Evolutionary conservation across 305 asterid genomes (phyloP).

Genomic region (Fraxinus ornus): DNA sequence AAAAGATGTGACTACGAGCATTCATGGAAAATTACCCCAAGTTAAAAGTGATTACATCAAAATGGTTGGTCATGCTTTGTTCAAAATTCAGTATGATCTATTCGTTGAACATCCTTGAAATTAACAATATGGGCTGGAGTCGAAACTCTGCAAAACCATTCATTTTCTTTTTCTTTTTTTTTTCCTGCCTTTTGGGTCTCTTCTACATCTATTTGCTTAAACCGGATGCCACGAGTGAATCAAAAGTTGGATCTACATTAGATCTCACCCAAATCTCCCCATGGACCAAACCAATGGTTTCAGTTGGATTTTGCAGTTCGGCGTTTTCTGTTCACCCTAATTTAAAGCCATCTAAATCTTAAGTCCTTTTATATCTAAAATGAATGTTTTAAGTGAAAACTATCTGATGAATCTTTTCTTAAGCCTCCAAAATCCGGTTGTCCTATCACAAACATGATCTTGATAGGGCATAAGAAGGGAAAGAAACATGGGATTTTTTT

Average conservation of each 20-base stretch:
- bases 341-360: background rate
- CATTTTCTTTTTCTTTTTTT: background rate
- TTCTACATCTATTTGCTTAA: background rate
- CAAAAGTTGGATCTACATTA: no score
- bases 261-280: no score
- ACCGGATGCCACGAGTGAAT: background rate
- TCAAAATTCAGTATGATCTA: background rate
- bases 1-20: background rate
- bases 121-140: background rate
- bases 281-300: background rate
- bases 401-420: background rate
- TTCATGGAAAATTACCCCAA: background rate
- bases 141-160: background rate
- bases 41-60: background rate
- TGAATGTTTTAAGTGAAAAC: background rate
- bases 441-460: background rate
- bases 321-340: background rate
- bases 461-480: background rate
- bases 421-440: background rate
- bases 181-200: background rate
- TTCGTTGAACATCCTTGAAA: background rate
- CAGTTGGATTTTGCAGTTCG: background rate
- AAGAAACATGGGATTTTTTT: background rate
- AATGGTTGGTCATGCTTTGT: background rate
- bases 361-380: background rate